Evolutionary conservation across 371 early-diverging fungal species (phyloP).

Genomic region (Haplosporangium sp.): DNA sequence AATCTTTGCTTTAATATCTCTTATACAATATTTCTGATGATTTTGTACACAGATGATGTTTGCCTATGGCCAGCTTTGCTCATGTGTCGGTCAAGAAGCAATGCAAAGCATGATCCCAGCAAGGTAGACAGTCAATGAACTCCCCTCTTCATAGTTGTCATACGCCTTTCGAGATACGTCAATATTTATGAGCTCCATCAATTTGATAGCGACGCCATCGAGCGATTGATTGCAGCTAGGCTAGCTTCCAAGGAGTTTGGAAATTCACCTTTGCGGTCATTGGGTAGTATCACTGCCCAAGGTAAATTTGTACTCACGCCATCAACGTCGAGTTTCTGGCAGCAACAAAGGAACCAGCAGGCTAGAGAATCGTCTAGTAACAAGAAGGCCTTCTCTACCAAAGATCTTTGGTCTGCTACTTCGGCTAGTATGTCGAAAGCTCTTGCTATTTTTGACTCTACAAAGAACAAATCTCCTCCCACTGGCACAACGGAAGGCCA

Average conservation of each 20-base stretch:
- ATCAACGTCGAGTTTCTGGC: constrained; percentile 41
- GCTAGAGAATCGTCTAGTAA: constrained; percentile 26
- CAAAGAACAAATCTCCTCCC: constrained; percentile 23
- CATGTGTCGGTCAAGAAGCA: constrained; percentile 65
- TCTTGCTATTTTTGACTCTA: constrained; percentile 41
- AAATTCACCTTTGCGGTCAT: constrained; percentile 44
- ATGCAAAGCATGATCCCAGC: constrained; percentile 70
- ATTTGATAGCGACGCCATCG: constrained; percentile 63
- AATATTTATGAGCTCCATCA: background rate
- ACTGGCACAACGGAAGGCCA: background rate
- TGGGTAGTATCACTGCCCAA: constrained; percentile 50
- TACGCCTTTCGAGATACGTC: background rate
- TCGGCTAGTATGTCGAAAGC: constrained; percentile 56
- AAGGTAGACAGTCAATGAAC: constrained; percentile 53
- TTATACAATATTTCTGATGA: no score
- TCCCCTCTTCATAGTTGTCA: background rate
- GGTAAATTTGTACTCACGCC: constrained; percentile 49
- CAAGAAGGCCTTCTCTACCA: constrained; percentile 47
- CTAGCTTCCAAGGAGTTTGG: constrained; percentile 57
- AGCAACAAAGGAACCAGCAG: constrained; percentile 49
- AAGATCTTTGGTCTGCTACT: constrained; percentile 54
- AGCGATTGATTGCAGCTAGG: constrained; percentile 63
- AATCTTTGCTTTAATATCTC: background rate
- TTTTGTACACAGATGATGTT: constrained; percentile 65
- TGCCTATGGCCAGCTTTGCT: constrained; percentile 67